phyloP scores from a whole-genome alignment of 108 stramenopile species.

The Nitzschia sp. region DNA sequence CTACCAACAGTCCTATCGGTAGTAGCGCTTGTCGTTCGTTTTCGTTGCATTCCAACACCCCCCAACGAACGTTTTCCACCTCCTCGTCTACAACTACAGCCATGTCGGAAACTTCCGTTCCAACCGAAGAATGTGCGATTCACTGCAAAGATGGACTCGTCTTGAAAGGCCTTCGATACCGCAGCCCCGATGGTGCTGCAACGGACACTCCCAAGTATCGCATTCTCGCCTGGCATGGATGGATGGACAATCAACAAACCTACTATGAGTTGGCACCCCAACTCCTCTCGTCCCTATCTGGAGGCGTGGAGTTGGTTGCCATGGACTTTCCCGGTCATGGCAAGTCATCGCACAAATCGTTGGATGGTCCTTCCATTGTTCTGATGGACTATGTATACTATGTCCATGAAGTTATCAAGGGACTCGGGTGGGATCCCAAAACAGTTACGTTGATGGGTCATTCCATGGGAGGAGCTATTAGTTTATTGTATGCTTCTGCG shows the following conservation, averaged over 20 bases:
- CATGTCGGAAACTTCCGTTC: background rate
- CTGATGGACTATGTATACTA: constrained; percentile 68
- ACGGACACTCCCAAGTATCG: background rate
- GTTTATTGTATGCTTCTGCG: constrained; percentile 56
- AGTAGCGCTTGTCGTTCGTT: no score
- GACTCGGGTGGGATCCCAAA: constrained; percentile 41
- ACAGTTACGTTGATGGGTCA: constrained; percentile 65
- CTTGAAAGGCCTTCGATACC: constrained; percentile 12
- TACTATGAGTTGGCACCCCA: constrained; percentile 52
- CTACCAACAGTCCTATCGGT: background rate
- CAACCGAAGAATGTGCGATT: background rate
- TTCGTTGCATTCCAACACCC: background rate
- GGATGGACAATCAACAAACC: constrained; percentile 67
- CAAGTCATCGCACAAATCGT: constrained; percentile 38
- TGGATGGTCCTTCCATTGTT: constrained; percentile 51
- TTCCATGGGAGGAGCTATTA: constrained; percentile 74
- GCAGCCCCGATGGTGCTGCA: background rate
- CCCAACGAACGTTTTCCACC: background rate
- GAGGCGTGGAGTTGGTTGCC: constrained; percentile 41
- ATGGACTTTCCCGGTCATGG: constrained; percentile 57
- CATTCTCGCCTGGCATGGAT: constrained; percentile 64
- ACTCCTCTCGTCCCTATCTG: constrained; percentile 13
- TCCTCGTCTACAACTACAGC: background rate
- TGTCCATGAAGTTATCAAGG: constrained; percentile 48
- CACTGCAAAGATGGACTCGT: constrained; percentile 11